Evolutionary conservation across 345 rosid genomes (phyloP), one percentile per base, ranked within the genome.

Genomic region (Lenwebbia sp.): DNA sequence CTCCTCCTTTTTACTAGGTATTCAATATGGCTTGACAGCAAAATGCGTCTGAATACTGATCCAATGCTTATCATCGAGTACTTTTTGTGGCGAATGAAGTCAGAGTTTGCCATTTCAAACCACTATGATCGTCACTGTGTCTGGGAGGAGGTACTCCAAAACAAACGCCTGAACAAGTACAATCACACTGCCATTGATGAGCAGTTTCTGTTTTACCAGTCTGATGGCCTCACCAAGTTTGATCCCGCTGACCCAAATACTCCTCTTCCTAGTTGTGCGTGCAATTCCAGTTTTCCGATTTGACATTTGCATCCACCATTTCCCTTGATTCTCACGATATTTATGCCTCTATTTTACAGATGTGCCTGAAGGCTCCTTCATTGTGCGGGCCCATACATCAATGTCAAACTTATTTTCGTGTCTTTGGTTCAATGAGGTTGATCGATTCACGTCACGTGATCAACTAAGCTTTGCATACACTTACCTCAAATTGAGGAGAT

Each of bases 361-460:
- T 94, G 99, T 97, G 49, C 99, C 98, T 76, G 99, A 97, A 92
- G 99, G 99, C 86, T 96, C 99, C 50, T 95, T 97, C 86, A 97
- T 96, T 62, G 89, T 96, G 76, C 92, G 95, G 65, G 99, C 98
- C 49, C 98, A 95, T 88, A 97, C 98, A 54, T 94, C 98, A 75
- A 96, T 96, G 98, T 96, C 99, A 75, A 97, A 97, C 88, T 92
- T 97, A 83, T 96, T 97, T 91, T 88, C 99, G 5, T 97, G 99
- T 78, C 93, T 94, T 82, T 96, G 99, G 99, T 97, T 96, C 89
- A 96, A 95, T 86, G 98, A 97, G 91, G 98, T 97, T 85, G 92
- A 94, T 89, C 95, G 96, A 82, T 96, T 96, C 88, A 97, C 99
- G 5, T 94, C 99, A 2, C 94, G 97, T 65, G 99, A 96, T 91